Conservation (phyloP, 306 rosid genomes). For the Myrica gale region DNA sequence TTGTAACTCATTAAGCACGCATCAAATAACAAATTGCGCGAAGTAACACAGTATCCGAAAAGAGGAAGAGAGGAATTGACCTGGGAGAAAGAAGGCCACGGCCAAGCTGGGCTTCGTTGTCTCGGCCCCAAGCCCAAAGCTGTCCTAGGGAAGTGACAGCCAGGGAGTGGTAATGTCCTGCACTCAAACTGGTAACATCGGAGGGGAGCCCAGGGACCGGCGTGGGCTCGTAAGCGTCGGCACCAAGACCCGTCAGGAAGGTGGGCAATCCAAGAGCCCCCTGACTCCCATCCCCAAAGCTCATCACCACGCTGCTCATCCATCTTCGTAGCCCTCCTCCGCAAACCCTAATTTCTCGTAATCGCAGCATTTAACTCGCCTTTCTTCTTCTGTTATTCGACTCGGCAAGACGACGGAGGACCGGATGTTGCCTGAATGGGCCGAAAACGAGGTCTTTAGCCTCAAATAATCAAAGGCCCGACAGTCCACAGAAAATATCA, state of each 20-base stretch:
- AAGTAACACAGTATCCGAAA: background rate
- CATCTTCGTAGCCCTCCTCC: conserved; percentile 29
- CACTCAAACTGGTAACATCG: conserved; percentile 45
- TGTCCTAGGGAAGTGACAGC: conserved; percentile 59
- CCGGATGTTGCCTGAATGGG: background rate
- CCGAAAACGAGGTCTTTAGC: background rate
- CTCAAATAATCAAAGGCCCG: background rate
- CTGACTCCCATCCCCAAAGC: conserved; percentile 84
- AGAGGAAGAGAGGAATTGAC: conserved; percentile 18
- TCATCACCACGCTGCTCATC: conserved; percentile 63
- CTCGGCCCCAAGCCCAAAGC: conserved; percentile 93
- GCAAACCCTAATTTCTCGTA: background rate
- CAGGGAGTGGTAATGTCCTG: conserved; percentile 90
- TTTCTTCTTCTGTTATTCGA: background rate
- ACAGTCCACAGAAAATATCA: background rate
- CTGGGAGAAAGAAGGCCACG: conserved; percentile 57
- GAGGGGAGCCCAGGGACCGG: conserved; percentile 56
- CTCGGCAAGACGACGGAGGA: too few relatives aligned
- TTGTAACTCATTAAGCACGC: background rate
- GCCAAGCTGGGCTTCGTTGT: conserved; percentile 82
- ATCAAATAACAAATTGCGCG: background rate
- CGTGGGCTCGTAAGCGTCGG: conserved; percentile 71
- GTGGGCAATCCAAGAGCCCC: conserved; percentile 80
- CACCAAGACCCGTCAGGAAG: conserved; percentile 48
- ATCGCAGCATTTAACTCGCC: background rate